Evolutionary conservation across 1,284 basidiomycete genomes (phyloP).

Genomic region (Ceratobasidium sp.): DNA sequence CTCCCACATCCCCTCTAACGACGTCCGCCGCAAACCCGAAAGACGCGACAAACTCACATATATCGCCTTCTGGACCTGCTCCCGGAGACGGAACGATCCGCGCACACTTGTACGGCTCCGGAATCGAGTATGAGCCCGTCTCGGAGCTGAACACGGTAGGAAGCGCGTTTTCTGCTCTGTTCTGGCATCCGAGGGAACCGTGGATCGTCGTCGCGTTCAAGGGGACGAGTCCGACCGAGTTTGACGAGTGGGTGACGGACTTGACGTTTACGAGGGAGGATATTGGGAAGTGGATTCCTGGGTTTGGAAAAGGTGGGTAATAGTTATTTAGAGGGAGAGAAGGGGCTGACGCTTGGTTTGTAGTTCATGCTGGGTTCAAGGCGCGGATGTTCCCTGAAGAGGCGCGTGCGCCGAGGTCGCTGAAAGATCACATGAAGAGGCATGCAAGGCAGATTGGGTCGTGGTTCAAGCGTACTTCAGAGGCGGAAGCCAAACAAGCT

Average conservation of each 20-base stretch:
- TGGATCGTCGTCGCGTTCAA: conserved; percentile 50
- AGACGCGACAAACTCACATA: too few species aligned
- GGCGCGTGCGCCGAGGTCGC: conserved; percentile 9
- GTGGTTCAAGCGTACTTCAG: conserved; percentile 15
- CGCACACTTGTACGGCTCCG: conserved; percentile 14
- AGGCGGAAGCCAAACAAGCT: background rate
- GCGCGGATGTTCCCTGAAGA: conserved; percentile 52
- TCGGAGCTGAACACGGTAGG: conserved; percentile 38
- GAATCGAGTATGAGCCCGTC: conserved; percentile 40
- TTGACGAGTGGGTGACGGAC: conserved; percentile 57
- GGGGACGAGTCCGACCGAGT: conserved; percentile 56
- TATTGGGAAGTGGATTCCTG: conserved; percentile 52
- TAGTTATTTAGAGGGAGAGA: background rate
- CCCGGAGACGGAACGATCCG: conserved; percentile 28
- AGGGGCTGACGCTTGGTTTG: background rate
- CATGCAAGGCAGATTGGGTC: background rate
- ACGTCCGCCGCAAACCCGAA: background rate
- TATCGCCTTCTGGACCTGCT: background rate
- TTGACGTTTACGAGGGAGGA: conserved; percentile 52
- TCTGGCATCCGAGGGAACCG: conserved; percentile 47
- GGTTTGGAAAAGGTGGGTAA: conserved; percentile 52
- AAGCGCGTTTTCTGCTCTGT: conserved; percentile 43
- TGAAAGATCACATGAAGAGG: conserved; percentile 34
- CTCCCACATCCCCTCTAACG: too few species aligned
- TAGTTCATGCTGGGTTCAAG: conserved; percentile 55